A percentile compares a stretch with the other conserved stretches of the same genome.
Conservation (phyloP, 805 yeast species). For the Starmerella floricola region DNA sequence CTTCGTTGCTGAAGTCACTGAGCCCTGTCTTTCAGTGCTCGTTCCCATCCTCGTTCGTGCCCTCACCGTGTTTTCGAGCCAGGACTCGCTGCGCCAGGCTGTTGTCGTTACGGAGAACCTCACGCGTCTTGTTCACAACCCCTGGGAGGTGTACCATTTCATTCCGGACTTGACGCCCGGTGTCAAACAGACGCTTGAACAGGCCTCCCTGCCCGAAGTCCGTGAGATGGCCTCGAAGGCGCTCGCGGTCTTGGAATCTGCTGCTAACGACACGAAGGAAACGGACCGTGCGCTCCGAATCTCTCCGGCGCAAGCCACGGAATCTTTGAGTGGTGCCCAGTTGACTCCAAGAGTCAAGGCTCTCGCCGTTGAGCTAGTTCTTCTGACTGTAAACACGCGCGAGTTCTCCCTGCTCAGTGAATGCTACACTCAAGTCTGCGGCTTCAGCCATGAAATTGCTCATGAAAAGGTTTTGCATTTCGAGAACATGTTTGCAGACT, state of each 20-base stretch:
- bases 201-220: conserved; percentile 92
- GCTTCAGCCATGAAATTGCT: conserved; percentile 30
- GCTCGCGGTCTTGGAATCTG: conserved; percentile 64
- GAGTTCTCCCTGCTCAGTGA: conserved; percentile 29
- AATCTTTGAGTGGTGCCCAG: conserved; percentile 23
- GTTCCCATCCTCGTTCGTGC: conserved; percentile 91
- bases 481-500: conserved; percentile 29
- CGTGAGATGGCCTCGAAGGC: conserved; percentile 89
- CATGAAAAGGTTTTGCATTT: conserved; percentile 26
- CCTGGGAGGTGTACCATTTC: conserved; percentile 75
- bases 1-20: conserved; percentile 96
- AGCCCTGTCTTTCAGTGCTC: conserved; percentile 78
- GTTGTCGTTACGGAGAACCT: conserved; percentile 91
- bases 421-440: conserved; percentile 39
- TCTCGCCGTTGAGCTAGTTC: conserved; percentile 31
- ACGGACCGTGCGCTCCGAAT: conserved; percentile 49
- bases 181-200: conserved; percentile 70
- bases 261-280: conserved; percentile 64
- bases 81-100: conserved; percentile 92
- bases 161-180: conserved; percentile 88
- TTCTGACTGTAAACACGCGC: conserved; percentile 30
- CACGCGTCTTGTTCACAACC: conserved; percentile 88
- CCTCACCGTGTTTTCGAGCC: conserved; percentile 73
- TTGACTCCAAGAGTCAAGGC: conserved; percentile 29
- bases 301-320: conserved; percentile 40